Conservation (phyloP, 106 monocot genomes). For the Agapanthus africanus region DNA sequence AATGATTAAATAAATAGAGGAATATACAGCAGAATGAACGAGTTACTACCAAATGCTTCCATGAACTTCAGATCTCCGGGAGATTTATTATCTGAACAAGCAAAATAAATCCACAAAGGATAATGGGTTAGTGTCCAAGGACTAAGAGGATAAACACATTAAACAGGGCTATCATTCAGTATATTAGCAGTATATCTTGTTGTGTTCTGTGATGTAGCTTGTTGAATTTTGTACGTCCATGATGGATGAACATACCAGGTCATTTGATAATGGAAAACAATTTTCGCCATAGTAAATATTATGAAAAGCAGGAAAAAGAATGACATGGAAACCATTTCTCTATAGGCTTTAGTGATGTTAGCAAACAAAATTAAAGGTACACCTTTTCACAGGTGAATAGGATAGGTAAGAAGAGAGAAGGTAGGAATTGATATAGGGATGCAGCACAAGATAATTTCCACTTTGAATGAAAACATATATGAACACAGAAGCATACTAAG, state of each 20-base stretch:
- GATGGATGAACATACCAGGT: neutral
- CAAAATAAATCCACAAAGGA: slow-evolving; percentile 9
- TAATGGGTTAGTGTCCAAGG: neutral
- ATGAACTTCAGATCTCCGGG: slow-evolving; percentile 62
- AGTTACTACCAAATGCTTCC: slow-evolving; percentile 73
- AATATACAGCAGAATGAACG: neutral
- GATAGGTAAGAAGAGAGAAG: neutral
- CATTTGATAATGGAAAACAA: neutral
- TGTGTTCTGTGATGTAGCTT: neutral
- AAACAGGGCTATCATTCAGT: neutral
- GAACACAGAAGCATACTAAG: neutral
- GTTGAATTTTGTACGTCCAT: neutral
- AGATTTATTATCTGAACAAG: slow-evolving; percentile 59
- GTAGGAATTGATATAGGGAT: neutral
- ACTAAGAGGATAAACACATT: neutral
- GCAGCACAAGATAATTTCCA: neutral
- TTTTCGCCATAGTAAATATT: neutral
- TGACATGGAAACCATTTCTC: neutral
- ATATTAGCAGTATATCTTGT: neutral
- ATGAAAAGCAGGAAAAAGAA: neutral
- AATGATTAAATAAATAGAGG: neutral
- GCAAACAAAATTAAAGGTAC: neutral
- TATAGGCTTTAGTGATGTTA: neutral
- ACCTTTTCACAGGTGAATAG: neutral
- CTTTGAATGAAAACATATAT: neutral